These are phyloP conservation scores for Populus tremula DNA, from an alignment of 345 rosid species.

Conservation along the genomic window DNA sequence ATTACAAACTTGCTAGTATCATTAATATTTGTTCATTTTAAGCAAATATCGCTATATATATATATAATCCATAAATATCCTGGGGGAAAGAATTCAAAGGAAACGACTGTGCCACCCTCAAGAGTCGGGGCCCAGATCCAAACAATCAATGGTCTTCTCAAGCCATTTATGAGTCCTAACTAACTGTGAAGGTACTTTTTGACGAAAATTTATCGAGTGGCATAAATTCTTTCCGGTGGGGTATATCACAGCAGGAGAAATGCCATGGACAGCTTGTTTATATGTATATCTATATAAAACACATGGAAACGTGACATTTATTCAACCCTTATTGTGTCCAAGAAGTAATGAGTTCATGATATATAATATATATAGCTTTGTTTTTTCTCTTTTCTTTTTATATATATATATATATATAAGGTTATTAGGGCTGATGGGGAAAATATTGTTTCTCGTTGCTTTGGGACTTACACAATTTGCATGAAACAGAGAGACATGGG, in stretches of 20 bases:
- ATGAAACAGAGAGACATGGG: neutral
- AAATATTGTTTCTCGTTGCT: neutral
- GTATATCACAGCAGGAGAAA: neutral
- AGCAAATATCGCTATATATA: too few relatives aligned
- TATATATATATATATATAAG: neutral
- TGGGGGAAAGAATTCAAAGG: too few relatives aligned
- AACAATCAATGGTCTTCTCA: neutral
- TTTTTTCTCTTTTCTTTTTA: neutral
- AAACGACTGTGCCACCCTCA: too few relatives aligned
- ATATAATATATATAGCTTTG: neutral
- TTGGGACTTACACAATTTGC: neutral
- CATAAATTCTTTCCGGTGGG: neutral
- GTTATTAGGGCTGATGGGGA: neutral
- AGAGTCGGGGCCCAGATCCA: neutral
- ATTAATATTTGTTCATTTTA: too few relatives aligned
- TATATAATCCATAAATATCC: too few relatives aligned
- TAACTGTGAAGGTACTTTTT: neutral
- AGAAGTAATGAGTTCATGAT: neutral
- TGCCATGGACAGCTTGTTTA: neutral
- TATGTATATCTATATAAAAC: too few relatives aligned
- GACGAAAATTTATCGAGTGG: neutral
- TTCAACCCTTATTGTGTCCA: neutral
- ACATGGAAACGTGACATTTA: neutral
- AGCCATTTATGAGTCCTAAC: neutral
- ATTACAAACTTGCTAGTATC: too few relatives aligned